Evolutionary conservation across 2,329 filamentous ascomycete species (phyloP), one percentile per base, ranked within the genome.

Genomic region (Fusarium sp.): DNA sequence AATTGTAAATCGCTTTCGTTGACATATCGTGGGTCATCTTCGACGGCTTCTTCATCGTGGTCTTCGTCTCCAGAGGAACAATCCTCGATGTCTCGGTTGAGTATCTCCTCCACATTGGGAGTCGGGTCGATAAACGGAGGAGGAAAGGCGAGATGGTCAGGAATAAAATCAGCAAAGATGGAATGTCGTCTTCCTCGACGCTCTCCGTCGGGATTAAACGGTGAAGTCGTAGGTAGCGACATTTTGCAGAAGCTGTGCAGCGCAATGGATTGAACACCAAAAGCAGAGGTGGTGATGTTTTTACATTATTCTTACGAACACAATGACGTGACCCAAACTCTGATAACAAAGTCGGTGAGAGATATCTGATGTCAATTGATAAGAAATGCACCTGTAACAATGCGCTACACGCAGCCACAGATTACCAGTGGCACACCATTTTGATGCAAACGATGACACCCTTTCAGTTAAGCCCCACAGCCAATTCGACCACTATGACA

Each of bases 21-120:
- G 17, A 59, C 48, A 3, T 48, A 55, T 18, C 62, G 41, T 2
- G 53, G 63, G 4, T 72, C 30, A 30, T 30, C 70, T 3, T 70
- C 56, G 1, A 72, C 44, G 1, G 64, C 50, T 48, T 75, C 69
- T 33, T 62, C 44, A 18, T 71, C 54, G 30, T 32, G 35, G 10
- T 69, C 42, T 7, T 72, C 73, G 12, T 71, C 73, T 1, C 53
- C 63, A 5, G 73, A 75, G 2, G 73, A 75, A 48, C 73, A 75
- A 1, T 75, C 73, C 15, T 64, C 71, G 12, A 75, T 75, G 13
- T 75, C 73, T 27, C 59, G 54, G 30, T 26, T 65, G 2, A 75
- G 18, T 12, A 75, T 75, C 18, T 75, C 70, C 3, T 70, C 65
- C 20, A 61, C 65, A 23, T 66, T 75, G 5, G 68, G 65, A 7